Conservation (phyloP, 202 grass and related monocot genomes). For the Elaeis oleifera region DNA sequence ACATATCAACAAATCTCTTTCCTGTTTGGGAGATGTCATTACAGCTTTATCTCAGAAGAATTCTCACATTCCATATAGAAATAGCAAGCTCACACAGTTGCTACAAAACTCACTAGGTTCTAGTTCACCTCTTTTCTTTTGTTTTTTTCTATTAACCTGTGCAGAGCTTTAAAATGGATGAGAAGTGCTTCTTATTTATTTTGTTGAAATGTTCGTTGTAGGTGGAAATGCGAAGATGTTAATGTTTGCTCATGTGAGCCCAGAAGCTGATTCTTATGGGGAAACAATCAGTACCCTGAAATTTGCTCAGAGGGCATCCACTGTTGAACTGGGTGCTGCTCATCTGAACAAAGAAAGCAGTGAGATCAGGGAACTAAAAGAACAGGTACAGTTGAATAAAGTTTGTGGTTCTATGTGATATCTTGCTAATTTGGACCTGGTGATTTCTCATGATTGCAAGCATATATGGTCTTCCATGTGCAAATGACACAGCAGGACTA, state of each 20-base stretch:
- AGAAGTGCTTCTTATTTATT: too few species aligned
- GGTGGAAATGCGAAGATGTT: conserved; percentile 79
- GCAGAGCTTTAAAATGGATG: too few species aligned
- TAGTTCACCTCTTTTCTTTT: conserved; percentile 9
- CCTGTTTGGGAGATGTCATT: conserved; percentile 95
- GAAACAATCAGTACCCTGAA: conserved; percentile 85
- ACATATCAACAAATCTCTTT: conserved; percentile 83
- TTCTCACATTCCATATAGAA: conserved; percentile 88
- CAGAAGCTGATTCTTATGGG: conserved; percentile 50
- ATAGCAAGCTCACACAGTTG: conserved; percentile 90
- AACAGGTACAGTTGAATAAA: conserved; percentile 42
- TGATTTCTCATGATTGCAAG: too few species aligned
- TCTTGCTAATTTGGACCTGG: too few species aligned
- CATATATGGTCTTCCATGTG: too few species aligned
- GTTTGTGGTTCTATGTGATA: neutral
- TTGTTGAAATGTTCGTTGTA: conserved; percentile 6
- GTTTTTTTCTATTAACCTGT: conserved; percentile 13
- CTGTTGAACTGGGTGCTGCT: conserved; percentile 72
- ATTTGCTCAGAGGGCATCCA: conserved; percentile 84
- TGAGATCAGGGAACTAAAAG: conserved; percentile 78
- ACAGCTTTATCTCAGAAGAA: conserved; percentile 83
- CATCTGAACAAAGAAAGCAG: conserved; percentile 73
- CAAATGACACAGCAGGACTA: too few species aligned
- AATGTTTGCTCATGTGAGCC: conserved; percentile 82
- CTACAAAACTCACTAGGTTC: conserved; percentile 80